These are phyloP conservation scores for Monotropa hypopitys DNA, from an alignment of 179 eudicot genomes.

Conservation along the genomic window DNA sequence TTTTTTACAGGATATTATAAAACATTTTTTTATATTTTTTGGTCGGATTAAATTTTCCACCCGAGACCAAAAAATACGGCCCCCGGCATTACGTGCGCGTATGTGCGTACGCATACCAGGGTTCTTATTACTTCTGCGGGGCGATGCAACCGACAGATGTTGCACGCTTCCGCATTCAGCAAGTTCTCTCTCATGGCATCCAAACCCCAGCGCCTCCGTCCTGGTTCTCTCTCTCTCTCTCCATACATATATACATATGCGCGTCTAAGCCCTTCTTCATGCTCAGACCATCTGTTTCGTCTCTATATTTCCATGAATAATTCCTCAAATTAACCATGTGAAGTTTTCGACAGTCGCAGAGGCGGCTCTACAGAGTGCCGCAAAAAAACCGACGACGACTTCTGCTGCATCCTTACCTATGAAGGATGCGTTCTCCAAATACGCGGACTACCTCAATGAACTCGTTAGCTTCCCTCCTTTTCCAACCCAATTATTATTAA, in stretches of 20 bases:
- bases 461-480: conserved; percentile 27
- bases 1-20: too few species aligned
- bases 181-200: conserved; percentile 41
- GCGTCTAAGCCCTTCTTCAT: not conserved
- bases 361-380: conserved; percentile 29
- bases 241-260: not conserved
- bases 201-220: conserved; percentile 38
- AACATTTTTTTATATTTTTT: too few species aligned
- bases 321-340: not conserved
- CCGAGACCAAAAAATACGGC: too few species aligned
- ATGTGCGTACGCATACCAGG: too few species aligned
- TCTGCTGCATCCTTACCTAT: conserved; percentile 27
- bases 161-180: conserved; percentile 6
- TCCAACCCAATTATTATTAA: not conserved
- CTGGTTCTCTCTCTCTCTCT: conserved; percentile 19
- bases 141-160: conserved; percentile 8
- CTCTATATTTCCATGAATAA: too few species aligned
- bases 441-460: conserved; percentile 62
- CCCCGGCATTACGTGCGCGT: too few species aligned
- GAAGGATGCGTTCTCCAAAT: conserved; percentile 41
- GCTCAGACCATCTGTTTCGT: not conserved
- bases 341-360: conserved; percentile 32
- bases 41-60: too few species aligned
- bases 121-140: too few species aligned
- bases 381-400: conserved; percentile 43